Evolutionary conservation across 1,139 yeast species (phyloP), one percentile per base, ranked within the genome.

Genomic region (Magnusiomyces tetraspermus): DNA sequence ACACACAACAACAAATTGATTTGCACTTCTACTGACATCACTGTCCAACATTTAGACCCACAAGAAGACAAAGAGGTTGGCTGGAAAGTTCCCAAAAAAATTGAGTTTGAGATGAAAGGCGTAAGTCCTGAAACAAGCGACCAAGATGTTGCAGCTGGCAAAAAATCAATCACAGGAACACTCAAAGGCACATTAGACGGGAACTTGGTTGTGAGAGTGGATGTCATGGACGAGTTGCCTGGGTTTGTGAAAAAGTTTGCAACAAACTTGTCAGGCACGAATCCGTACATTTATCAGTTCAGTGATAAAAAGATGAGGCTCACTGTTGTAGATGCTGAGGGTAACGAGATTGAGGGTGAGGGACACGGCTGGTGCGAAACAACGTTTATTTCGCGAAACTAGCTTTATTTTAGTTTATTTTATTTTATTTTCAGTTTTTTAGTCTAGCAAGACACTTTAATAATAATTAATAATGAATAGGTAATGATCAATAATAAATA

Each of bases 221-320:
- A 92, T 70, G 97, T 92, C 57, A 89, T 92, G 97, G 89, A 92
- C 45, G 98, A 92, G 72, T 84, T 92, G 57, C 98, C 98, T 46
- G 83, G 80, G 60, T 89, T 92, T 71, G 95, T 92, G 59, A 92
- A 92, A 71, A 85, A 83, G 63, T 85, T 92, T 57, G 97, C 87
- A 44, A 82, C 90, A 59, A 96, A 96, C 56, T 94, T 90, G 54
- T 92, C 95, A 15, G 98, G 97, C 53, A 83, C 97, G 43, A 86
- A 83, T 67, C 98, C 98, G 41, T 92, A 80, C 72, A 90, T 92
- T 63, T 92, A 90, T 70, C 98, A 92, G 72, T 90, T 79, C 71
- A 79, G 84, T 66, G 31, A 53, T 33, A 83, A 86, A 67, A 75
- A 77, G 49, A 67, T 76, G 53, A 67, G 56, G 50, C 55, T 53